Percentiles rank a stretch among this genome's conserved stretches.
Conservation (phyloP, 2,329 filamentous ascomycete species). For the Pezicula radicicola region DNA sequence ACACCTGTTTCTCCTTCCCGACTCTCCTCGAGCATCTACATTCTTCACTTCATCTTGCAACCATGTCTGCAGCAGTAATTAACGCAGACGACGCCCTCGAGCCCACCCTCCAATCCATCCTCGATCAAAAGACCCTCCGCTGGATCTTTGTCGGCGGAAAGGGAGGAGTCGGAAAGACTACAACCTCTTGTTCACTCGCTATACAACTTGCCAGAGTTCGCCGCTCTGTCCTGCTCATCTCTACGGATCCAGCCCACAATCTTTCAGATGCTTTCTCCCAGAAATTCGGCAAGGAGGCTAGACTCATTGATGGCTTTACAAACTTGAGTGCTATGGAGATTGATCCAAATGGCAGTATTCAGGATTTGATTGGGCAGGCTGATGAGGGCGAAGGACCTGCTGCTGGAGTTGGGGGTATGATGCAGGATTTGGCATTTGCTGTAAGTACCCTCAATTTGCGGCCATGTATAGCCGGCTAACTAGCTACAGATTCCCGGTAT, state of each 20-base stretch:
- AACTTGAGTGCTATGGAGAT: conserved; percentile 99
- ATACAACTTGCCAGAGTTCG: conserved; percentile 95
- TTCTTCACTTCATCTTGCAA: neutral
- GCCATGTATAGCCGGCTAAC: conserved; percentile 1
- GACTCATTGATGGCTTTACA: conserved; percentile 84
- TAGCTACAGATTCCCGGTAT: conserved; percentile 85
- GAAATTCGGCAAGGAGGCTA: conserved; percentile 98
- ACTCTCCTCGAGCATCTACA: too few species aligned
- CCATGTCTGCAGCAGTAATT: conserved; percentile 41
- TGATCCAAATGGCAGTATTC: conserved; percentile 95
- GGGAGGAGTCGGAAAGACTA: conserved; percentile 97
- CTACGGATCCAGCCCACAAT: conserved; percentile 97
- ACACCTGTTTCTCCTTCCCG: neutral
- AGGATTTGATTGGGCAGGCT: conserved; percentile 78
- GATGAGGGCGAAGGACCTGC: conserved; percentile 73
- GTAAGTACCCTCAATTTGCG: conserved; percentile 47
- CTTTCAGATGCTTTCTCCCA: conserved; percentile 96
- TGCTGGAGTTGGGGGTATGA: conserved; percentile 85
- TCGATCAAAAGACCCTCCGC: conserved; percentile 91
- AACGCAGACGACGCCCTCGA: conserved; percentile 76
- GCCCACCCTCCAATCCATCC: conserved; percentile 88
- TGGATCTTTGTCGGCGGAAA: conserved; percentile 99
- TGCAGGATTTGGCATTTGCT: conserved; percentile 96
- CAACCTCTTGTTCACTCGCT: conserved; percentile 96
- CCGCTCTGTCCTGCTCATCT: conserved; percentile 95